Base-by-base conservation (phyloP, 768 basidiomycete genomes). In the Harrya chromipes region DNA sequence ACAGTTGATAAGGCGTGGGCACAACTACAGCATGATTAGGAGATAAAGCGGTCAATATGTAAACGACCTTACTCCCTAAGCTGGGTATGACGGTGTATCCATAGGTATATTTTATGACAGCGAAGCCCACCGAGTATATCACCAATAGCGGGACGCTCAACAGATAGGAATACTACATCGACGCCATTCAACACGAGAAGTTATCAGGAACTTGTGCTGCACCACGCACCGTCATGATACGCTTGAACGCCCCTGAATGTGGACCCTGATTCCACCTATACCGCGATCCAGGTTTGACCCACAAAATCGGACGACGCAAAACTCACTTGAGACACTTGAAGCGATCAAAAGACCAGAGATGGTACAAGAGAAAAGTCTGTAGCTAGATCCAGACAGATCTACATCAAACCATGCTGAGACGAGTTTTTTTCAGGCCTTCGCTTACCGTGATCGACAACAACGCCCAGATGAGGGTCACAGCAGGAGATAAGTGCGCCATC, bases 341-440 rank as follows among this genome's bases (percentile, higher is more conserved):
- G 49, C 78, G 75, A 63, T 91, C 89, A 61, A 86, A 91, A 6
- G 83, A 83, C 83, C 85, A 90, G 44, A 90, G 67, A 60, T 90
- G 88, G 62, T 79, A 84, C 2, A 90, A 14, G 6, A 90, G 72
- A 61, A 90, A 90, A 4, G 58, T 58, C 1, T 75, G 78, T 6
- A 87, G 68, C 87, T 89, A 44, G 0, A 33, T 33, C 33, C 14
- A 8, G 34, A 20, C 29, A 29, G 8, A 17, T 23, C 26, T 6
- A 13, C 11, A 26, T 53, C 21, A 44, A 35, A 29, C 11, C 29
- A 9, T 9, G 29, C 29, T 3, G 6, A 4, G 4, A 34, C 27
- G 16, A 6, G 20, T 2, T 21, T 21, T 16, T 17, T 9, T 8
- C 16, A 23, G 34, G 20, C 10, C 6, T 1, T 8, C 26, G 71